phyloP scores from a whole-genome alignment of 2,329 filamentous ascomycete species.

The Paraphoma chrysanthemicola region DNA sequence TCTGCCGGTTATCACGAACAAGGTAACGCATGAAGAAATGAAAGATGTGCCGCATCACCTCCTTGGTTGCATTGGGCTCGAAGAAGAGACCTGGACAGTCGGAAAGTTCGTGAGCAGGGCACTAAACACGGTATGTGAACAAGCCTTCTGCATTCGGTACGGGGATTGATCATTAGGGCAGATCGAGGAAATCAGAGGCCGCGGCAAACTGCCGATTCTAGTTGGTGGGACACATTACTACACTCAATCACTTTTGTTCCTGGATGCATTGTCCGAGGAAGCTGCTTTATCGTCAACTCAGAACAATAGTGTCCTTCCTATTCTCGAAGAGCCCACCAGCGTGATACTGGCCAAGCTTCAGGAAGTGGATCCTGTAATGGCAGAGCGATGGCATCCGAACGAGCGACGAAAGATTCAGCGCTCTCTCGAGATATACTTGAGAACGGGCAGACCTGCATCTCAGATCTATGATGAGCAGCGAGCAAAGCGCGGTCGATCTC shows the following conservation, averaged over 20 bases:
- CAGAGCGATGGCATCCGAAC: constrained; percentile 90
- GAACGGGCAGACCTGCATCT: constrained; percentile 81
- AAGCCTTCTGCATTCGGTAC: too few species aligned
- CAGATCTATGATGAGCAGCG: constrained; percentile 84
- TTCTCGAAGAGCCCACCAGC: constrained; percentile 75
- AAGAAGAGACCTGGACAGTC: constrained; percentile 84
- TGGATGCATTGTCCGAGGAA: constrained; percentile 68
- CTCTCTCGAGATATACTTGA: constrained; percentile 88
- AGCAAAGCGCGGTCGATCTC: constrained; percentile 40
- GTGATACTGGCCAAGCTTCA: constrained; percentile 74
- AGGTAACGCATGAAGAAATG: constrained; percentile 77
- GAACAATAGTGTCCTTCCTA: constrained; percentile 60
- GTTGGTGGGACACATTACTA: constrained; percentile 98
- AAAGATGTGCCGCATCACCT: constrained; percentile 87
- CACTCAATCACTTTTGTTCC: constrained; percentile 84
- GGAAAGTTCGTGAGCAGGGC: constrained; percentile 77
- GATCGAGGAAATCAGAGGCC: constrained; percentile 78
- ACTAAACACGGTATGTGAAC: constrained; percentile 54
- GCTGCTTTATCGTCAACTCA: constrained; percentile 40
- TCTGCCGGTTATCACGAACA: constrained; percentile 93
- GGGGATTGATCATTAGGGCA: constrained; percentile 2
- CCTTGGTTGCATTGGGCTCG: constrained; percentile 76
- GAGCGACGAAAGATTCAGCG: constrained; percentile 88
- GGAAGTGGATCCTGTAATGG: constrained; percentile 89
- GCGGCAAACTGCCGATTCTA: constrained; percentile 84